Evolutionary conservation across 1,139 yeast genomes (phyloP).

Genomic region (Scheffersomyces parashehatae): DNA sequence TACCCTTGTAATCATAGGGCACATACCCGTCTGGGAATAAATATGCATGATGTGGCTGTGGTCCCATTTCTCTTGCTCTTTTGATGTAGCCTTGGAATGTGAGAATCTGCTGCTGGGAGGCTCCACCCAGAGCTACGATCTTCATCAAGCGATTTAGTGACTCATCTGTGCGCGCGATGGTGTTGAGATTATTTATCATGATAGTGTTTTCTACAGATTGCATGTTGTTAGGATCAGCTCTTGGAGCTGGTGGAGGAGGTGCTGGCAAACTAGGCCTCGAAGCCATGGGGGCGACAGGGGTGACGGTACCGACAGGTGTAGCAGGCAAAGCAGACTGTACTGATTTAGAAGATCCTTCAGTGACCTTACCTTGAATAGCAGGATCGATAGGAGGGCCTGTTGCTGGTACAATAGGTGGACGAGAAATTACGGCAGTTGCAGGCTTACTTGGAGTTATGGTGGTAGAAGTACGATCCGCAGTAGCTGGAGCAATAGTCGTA

Average conservation of each 20-base stretch:
- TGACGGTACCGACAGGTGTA: neutral
- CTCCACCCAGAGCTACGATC: constrained; percentile 79
- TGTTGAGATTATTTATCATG: constrained; percentile 80
- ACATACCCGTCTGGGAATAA: constrained; percentile 17
- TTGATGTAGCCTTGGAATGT: constrained; percentile 79
- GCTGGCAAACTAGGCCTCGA: too few relatives aligned
- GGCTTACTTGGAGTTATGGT: constrained; percentile 10
- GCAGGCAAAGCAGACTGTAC: constrained; percentile 2
- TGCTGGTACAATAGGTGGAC: constrained; percentile 2
- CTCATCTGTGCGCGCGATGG: constrained; percentile 74
- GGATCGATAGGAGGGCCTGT: neutral
- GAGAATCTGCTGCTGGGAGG: constrained; percentile 66
- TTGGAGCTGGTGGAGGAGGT: constrained; percentile 12
- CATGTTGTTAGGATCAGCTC: constrained; percentile 40
- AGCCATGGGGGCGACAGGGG: neutral
- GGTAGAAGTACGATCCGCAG: constrained; percentile 10
- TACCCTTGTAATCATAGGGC: constrained; percentile 12
- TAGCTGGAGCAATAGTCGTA: constrained; percentile 7
- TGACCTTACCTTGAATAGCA: too few relatives aligned
- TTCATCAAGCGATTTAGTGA: constrained; percentile 73
- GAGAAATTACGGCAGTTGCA: constrained; percentile 2
- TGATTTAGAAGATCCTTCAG: constrained; percentile 5
- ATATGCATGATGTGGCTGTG: constrained; percentile 46
- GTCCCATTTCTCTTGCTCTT: constrained; percentile 77
- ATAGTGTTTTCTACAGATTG: constrained; percentile 67